A percentile compares a stretch with the other conserved stretches of the same genome.
These are phyloP conservation scores for Oidium heveae DNA, from an alignment of 2,329 filamentous ascomycete species.

Conservation along the genomic window DNA sequence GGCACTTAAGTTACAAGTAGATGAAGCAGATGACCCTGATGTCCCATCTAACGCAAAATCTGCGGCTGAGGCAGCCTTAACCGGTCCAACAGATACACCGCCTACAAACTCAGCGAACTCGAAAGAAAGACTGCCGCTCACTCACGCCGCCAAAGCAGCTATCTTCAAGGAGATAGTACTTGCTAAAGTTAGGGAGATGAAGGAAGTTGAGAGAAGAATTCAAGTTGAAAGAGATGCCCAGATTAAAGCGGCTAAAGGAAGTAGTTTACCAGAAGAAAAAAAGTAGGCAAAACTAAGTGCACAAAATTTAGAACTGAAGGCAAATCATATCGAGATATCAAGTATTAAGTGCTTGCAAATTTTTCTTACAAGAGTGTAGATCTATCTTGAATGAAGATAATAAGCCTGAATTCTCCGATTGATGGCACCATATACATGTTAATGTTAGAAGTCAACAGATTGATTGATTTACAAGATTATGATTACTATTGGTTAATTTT, in stretches of 20 bases:
- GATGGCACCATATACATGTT: no score
- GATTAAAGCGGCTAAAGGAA: slow-evolving; percentile 10
- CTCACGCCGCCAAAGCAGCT: slow-evolving; percentile 30
- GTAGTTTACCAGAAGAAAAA: slow-evolving; percentile 1
- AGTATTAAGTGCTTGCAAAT: no score
- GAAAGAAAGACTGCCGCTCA: slow-evolving; percentile 19
- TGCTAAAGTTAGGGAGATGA: slow-evolving; percentile 80
- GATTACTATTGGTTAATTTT: no score
- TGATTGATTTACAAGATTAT: no score
- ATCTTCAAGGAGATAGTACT: slow-evolving; percentile 90
- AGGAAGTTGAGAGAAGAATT: slow-evolving; percentile 55
- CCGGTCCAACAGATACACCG: slow-evolving; percentile 3
- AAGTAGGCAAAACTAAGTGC: no score
- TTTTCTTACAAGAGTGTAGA: no score
- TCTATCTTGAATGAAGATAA: no score
- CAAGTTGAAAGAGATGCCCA: slow-evolving; percentile 25
- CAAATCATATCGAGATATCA: no score
- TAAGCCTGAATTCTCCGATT: no score
- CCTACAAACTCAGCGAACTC: slow-evolving; percentile 3
- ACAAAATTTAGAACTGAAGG: no score
- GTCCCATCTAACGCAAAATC: slow-evolving; percentile 29
- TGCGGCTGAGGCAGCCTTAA: slow-evolving; percentile 24
- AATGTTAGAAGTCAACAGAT: no score
- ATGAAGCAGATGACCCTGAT: slow-evolving; percentile 42
- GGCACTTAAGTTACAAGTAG: slow-evolving; percentile 76